These are phyloP conservation scores for Phytophthora citrophthora DNA, from an alignment of 352 stramenopile genomes.

Conservation along the genomic window DNA sequence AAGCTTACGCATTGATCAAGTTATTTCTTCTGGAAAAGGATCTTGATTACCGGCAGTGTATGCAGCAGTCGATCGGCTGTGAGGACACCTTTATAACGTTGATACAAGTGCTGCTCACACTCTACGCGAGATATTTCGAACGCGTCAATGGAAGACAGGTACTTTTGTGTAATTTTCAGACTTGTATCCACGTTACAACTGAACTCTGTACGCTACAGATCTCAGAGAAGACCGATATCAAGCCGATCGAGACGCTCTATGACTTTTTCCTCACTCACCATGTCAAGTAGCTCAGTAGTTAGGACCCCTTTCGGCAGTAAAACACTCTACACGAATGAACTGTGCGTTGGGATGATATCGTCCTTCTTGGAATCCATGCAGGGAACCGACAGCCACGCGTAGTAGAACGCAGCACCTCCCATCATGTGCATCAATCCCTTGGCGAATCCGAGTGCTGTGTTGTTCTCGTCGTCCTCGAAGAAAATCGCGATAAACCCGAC, in stretches of 20 bases:
- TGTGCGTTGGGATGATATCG: slow-evolving; percentile 77
- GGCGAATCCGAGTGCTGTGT: slow-evolving; percentile 56
- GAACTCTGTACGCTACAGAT: slow-evolving; percentile 32
- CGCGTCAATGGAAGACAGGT: slow-evolving; percentile 46
- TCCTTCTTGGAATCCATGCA: slow-evolving; percentile 88
- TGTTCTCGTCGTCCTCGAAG: slow-evolving; percentile 48
- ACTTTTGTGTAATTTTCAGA: neutral
- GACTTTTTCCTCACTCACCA: slow-evolving; percentile 37
- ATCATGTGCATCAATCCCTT: slow-evolving; percentile 78
- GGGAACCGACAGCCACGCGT: slow-evolving; percentile 75
- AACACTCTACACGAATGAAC: slow-evolving; percentile 50
- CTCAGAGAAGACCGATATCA: slow-evolving; percentile 30
- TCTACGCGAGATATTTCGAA: slow-evolving; percentile 70
- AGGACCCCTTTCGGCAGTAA: neutral
- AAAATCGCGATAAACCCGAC: slow-evolving; percentile 59
- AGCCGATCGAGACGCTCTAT: slow-evolving; percentile 48
- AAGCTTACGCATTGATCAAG: slow-evolving; percentile 66
- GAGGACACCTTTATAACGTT: slow-evolving; percentile 27
- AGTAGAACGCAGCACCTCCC: slow-evolving; percentile 74
- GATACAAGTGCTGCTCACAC: slow-evolving; percentile 54
- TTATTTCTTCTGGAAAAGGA: slow-evolving; percentile 54
- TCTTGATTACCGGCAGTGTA: slow-evolving; percentile 15
- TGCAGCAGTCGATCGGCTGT: slow-evolving; percentile 12
- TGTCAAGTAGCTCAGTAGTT: neutral
- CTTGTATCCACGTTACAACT: slow-evolving; percentile 21